A percentile compares a stretch with the other conserved stretches of the same genome.
Conservation (phyloP, 2,329 filamentous ascomycete genomes). For the Claviceps purpurea region DNA sequence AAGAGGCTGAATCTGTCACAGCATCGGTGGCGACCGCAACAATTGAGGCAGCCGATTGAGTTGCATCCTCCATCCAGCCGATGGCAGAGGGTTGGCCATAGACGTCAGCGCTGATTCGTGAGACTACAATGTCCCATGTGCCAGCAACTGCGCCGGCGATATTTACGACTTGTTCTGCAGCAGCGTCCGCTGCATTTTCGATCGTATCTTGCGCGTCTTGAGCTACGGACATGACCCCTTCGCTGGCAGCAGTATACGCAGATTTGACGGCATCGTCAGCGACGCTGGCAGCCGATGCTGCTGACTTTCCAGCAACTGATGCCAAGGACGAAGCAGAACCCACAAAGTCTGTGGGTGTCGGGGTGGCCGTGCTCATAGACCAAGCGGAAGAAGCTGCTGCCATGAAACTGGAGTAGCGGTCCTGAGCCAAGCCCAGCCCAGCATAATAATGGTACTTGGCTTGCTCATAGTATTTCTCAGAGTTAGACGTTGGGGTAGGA, state of each 20-base stretch:
- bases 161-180: constrained; percentile 23
- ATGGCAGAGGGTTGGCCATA: constrained; percentile 52
- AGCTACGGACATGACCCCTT: constrained; percentile 26
- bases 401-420: constrained; percentile 64
- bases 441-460: constrained; percentile 61
- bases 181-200: constrained; percentile 31
- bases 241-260: constrained; percentile 29
- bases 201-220: constrained; percentile 25
- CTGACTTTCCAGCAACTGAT: constrained; percentile 34
- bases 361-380: constrained; percentile 39
- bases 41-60: constrained; percentile 38
- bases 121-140: constrained; percentile 32
- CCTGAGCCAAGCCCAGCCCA: constrained; percentile 64
- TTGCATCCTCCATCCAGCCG: constrained; percentile 38
- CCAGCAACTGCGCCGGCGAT: constrained; percentile 26
- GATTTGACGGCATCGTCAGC: constrained; percentile 40
- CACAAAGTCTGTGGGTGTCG: constrained; percentile 41
- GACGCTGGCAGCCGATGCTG: constrained; percentile 29
- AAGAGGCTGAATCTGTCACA: constrained; percentile 24
- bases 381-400: constrained; percentile 57
- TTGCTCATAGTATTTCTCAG: constrained; percentile 46
- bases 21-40: constrained; percentile 44
- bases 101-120: constrained; percentile 52
- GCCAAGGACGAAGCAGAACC: constrained; percentile 36
- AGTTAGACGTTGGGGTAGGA: constrained; percentile 30